Evolutionary conservation across 2,329 filamentous ascomycete genomes (phyloP).

Genomic region (Venturia effusa): DNA sequence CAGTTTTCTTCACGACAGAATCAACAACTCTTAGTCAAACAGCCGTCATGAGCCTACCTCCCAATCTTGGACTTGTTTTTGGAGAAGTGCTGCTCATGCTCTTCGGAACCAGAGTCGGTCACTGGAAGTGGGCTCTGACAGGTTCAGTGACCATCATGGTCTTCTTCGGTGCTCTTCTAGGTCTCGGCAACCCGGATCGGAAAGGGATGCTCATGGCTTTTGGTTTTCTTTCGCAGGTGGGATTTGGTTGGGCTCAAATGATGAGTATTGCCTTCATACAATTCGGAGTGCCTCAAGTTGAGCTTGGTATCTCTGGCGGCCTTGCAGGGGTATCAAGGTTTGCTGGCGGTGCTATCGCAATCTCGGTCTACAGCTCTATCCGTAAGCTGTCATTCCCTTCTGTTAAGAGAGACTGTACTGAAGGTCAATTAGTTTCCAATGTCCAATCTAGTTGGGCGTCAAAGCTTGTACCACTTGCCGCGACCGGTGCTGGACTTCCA

Average conservation of each 20-base stretch:
- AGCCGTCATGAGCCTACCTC: constrained; percentile 16
- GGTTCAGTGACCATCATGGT: constrained; percentile 9
- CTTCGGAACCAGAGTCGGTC: constrained; percentile 8
- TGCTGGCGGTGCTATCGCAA: constrained; percentile 9
- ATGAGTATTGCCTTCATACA: constrained; percentile 23
- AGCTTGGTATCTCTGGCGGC: constrained; percentile 17
- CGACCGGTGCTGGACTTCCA: constrained; percentile 1
- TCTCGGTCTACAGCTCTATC: constrained; percentile 14
- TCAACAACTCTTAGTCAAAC: constrained; percentile 19
- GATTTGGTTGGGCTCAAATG: constrained; percentile 24
- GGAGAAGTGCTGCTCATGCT: constrained; percentile 9
- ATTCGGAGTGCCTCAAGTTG: constrained; percentile 20
- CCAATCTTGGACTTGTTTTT: constrained; percentile 11
- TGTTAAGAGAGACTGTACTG: not conserved
- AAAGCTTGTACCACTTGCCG: constrained; percentile 3
- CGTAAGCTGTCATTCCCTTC: not conserved
- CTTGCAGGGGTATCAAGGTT: constrained; percentile 13
- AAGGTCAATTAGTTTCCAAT: not conserved
- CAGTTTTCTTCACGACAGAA: constrained; percentile 17
- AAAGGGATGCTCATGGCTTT: constrained; percentile 15
- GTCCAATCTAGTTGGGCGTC: not conserved
- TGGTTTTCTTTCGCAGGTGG: constrained; percentile 15
- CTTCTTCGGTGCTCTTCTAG: constrained; percentile 8
- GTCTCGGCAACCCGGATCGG: constrained; percentile 3
- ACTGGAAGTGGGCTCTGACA: constrained; percentile 11